Evolutionary conservation across 2,329 filamentous ascomycete species (phyloP).

Genomic region (Mycocentrospora acerina): DNA sequence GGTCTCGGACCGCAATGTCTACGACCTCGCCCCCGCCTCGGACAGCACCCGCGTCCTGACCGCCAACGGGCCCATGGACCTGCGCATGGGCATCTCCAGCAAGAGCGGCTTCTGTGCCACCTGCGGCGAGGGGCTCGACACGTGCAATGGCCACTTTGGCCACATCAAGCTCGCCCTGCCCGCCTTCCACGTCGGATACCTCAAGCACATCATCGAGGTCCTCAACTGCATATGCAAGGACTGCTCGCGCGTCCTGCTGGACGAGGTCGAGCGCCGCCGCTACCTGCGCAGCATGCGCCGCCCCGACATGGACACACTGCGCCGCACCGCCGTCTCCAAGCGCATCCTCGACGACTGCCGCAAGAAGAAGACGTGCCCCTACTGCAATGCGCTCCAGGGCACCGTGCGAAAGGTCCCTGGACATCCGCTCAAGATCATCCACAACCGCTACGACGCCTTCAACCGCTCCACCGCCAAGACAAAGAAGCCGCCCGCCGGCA

Average conservation of each 20-base stretch:
- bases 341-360: slow-evolving; percentile 86
- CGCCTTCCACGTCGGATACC: slow-evolving; percentile 93
- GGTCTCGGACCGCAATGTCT: slow-evolving; percentile 90
- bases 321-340: slow-evolving; percentile 80
- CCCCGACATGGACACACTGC: slow-evolving; percentile 82
- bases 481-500: slow-evolving; percentile 79
- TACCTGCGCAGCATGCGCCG: slow-evolving; percentile 80
- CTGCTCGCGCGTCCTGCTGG: slow-evolving; percentile 80
- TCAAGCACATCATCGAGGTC: slow-evolving; percentile 89
- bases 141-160: slow-evolving; percentile 94
- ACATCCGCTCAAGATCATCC: slow-evolving; percentile 84
- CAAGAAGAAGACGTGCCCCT: slow-evolving; percentile 79
- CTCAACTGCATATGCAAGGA: slow-evolving; percentile 95
- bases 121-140: slow-evolving; percentile 76
- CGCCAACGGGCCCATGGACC: slow-evolving; percentile 82
- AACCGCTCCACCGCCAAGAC: slow-evolving; percentile 85
- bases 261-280: slow-evolving; percentile 73
- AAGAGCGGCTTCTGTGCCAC: slow-evolving; percentile 80
- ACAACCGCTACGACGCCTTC: slow-evolving; percentile 88
- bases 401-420: slow-evolving; percentile 84
- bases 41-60: slow-evolving; percentile 67
- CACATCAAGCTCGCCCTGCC: slow-evolving; percentile 88
- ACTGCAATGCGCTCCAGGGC: slow-evolving; percentile 82
- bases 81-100: slow-evolving; percentile 83
- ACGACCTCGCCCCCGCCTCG: slow-evolving; percentile 72